Conservation (phyloP, 176 grass and related monocot species). For the Aechmea fasciata region DNA sequence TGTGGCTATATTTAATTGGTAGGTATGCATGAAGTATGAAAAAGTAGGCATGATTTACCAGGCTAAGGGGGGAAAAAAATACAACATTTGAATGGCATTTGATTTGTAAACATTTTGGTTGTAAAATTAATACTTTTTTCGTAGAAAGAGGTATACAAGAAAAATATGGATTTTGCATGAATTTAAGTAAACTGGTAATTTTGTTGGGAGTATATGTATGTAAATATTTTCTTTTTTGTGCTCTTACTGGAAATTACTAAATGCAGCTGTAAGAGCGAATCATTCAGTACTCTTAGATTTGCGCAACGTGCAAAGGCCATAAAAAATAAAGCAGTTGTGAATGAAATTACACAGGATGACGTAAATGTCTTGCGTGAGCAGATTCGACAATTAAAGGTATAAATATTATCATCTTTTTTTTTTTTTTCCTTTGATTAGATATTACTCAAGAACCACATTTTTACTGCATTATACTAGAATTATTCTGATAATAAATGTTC, state of each 20-base stretch:
- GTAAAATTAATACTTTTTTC: neutral
- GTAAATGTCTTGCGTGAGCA: slow-evolving; percentile 71
- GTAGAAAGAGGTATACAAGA: neutral
- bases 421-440: slow-evolving; percentile 19
- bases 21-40: too few species aligned
- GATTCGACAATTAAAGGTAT: slow-evolving; percentile 78
- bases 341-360: slow-evolving; percentile 87
- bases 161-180: too few species aligned
- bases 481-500: neutral
- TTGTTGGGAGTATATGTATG: too few species aligned
- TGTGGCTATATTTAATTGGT: too few species aligned
- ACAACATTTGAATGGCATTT: too few species aligned
- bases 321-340: slow-evolving; percentile 85
- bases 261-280: slow-evolving; percentile 82
- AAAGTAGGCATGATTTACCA: too few species aligned
- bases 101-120: too few species aligned
- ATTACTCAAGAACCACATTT: slow-evolving; percentile 16
- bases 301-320: slow-evolving; percentile 92
- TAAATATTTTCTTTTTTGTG: too few species aligned
- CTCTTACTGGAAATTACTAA: neutral
- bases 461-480: slow-evolving; percentile 7
- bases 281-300: slow-evolving; percentile 87
- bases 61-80: too few species aligned
- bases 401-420: neutral
- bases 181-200: too few species aligned